These are phyloP conservation scores for Suillus americanus DNA, from an alignment of 768 basidiomycete species.

Conservation along the genomic window DNA sequence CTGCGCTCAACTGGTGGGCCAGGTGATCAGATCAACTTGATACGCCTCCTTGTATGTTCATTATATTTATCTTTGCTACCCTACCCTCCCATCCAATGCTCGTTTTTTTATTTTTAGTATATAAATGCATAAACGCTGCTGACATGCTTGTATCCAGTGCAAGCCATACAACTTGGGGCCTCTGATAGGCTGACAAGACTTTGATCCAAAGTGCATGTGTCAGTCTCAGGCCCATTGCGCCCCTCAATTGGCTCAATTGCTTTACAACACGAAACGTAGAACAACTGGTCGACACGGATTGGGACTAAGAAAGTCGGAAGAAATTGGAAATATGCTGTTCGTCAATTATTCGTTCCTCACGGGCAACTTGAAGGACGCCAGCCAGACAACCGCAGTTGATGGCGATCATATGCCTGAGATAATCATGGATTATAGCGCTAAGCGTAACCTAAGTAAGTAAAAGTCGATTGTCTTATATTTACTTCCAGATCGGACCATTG, in stretches of 20 bases:
- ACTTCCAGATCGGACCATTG: background rate
- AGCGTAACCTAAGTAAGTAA: background rate
- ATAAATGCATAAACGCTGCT: background rate
- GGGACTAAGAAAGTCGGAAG: background rate
- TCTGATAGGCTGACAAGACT: background rate
- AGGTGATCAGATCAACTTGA: too few species aligned
- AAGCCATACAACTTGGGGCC: too few species aligned
- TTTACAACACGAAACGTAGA: background rate
- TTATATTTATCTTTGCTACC: too few species aligned
- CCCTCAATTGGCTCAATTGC: background rate
- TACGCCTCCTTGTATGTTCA: too few species aligned
- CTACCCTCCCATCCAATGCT: too few species aligned
- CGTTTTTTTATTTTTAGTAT: background rate
- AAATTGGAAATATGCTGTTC: background rate
- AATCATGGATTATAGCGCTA: too few species aligned
- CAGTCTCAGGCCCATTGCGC: background rate
- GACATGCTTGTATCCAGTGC: background rate
- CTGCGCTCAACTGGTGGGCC: too few species aligned
- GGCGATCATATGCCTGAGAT: too few species aligned
- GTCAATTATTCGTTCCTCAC: background rate
- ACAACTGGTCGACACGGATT: background rate
- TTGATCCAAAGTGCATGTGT: background rate
- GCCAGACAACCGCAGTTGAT: too few species aligned
- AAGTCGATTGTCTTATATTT: background rate
- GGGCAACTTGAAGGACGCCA: background rate